A percentile compares a stretch with the other conserved stretches of the same genome.
These are phyloP conservation scores for Phytopythium vexans DNA, from an alignment of 352 stramenopile species.

Conservation along the genomic window DNA sequence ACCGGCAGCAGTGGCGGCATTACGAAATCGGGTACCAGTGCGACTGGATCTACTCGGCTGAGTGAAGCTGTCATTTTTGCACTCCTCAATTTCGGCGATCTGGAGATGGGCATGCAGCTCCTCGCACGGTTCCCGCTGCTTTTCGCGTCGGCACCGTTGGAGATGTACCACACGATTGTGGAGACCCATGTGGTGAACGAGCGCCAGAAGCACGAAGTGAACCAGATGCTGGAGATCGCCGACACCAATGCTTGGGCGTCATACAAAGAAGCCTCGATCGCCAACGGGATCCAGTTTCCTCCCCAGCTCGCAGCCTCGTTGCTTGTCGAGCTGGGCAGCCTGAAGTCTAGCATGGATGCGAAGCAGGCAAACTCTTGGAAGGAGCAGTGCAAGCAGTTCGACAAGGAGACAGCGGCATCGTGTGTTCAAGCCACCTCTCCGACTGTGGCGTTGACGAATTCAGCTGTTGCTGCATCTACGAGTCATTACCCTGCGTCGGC, in stretches of 20 bases:
- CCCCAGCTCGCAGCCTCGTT: slow-evolving; percentile 69
- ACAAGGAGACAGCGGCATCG: slow-evolving; percentile 10
- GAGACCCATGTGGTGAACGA: slow-evolving; percentile 65
- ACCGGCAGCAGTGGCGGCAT: slow-evolving; percentile 15
- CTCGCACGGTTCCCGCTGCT: slow-evolving; percentile 61
- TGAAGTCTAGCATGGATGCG: slow-evolving; percentile 39
- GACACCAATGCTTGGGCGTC: slow-evolving; percentile 81
- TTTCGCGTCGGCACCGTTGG: slow-evolving; percentile 55
- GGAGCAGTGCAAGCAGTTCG: slow-evolving; percentile 54
- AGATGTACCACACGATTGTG: slow-evolving; percentile 80
- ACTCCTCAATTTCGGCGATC: slow-evolving; percentile 56
- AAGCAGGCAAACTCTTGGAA: slow-evolving; percentile 53
- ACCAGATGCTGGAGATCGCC: slow-evolving; percentile 74
- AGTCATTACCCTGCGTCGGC: slow-evolving; percentile 4
- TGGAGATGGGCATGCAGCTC: slow-evolving; percentile 52
- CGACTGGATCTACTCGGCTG: slow-evolving; percentile 17
- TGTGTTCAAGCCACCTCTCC: too few relatives aligned
- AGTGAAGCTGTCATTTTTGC: slow-evolving; percentile 66
- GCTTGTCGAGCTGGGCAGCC: slow-evolving; percentile 48
- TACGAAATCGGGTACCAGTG: too few relatives aligned
- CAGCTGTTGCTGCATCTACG: too few relatives aligned
- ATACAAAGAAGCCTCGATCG: slow-evolving; percentile 58
- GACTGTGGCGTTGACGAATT: too few relatives aligned
- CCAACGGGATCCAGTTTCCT: slow-evolving; percentile 53
- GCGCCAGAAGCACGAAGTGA: slow-evolving; percentile 60